Evolutionary conservation across 768 basidiomycete genomes (phyloP).

Genomic region (Pisolithus orientalis): DNA sequence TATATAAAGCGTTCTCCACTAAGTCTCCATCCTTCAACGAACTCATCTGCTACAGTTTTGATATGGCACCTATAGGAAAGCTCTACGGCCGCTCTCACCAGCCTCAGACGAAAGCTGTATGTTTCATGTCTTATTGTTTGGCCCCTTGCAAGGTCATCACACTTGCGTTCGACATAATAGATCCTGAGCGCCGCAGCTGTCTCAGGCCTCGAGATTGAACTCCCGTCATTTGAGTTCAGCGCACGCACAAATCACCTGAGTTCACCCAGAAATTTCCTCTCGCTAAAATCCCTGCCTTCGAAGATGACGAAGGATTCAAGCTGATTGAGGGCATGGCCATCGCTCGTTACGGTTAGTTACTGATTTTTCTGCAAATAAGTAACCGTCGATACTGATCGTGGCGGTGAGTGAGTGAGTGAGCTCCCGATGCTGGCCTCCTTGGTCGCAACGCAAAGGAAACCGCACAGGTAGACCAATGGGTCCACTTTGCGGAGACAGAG

Average conservation of each 20-base stretch:
- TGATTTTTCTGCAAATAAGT: neutral
- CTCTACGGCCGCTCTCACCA: too few relatives aligned
- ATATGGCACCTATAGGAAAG: too few relatives aligned
- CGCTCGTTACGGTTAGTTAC: conserved; percentile 1
- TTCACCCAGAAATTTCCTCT: too few relatives aligned
- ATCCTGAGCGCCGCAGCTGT: too few relatives aligned
- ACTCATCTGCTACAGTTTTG: too few relatives aligned
- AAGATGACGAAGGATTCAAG: neutral
- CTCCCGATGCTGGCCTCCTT: neutral
- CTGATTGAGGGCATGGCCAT: conserved; percentile 5
- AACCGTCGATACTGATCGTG: neutral
- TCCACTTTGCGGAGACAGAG: conserved; percentile 6
- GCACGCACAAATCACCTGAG: too few relatives aligned
- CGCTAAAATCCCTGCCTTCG: conserved; percentile 3
- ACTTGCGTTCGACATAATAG: conserved; percentile 3
- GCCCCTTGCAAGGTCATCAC: neutral
- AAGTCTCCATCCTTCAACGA: too few relatives aligned
- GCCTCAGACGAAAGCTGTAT: too few relatives aligned
- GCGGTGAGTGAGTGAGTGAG: neutral
- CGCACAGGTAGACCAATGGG: conserved; percentile 4
- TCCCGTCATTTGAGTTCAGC: too few relatives aligned
- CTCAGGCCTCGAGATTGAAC: too few relatives aligned
- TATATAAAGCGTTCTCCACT: too few relatives aligned
- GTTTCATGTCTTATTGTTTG: too few relatives aligned
- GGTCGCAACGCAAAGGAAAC: conserved; percentile 1